Conservation (phyloP, 2,329 filamentous ascomycete genomes). For the Alternaria tenuissima region DNA sequence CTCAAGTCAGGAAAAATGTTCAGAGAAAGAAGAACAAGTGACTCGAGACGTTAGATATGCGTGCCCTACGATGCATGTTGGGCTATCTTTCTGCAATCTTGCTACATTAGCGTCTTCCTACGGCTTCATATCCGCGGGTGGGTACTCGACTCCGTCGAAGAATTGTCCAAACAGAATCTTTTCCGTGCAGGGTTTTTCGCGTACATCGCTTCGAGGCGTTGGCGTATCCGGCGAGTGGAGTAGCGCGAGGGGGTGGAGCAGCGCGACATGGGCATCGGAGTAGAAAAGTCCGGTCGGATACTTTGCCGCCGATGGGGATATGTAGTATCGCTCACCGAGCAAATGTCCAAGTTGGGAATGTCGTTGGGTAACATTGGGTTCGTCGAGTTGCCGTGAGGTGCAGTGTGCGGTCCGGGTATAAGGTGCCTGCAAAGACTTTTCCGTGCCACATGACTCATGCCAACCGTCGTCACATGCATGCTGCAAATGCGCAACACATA, state of each 20-base stretch:
- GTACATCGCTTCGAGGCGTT: conserved; percentile 16
- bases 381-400: background rate
- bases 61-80: conserved; percentile 20
- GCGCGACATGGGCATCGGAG: conserved; percentile 22
- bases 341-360: background rate
- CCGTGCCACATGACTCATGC: conserved; percentile 13
- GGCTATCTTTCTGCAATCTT: conserved; percentile 13
- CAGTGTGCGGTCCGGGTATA: background rate
- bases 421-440: background rate
- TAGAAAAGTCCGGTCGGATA: conserved; percentile 10
- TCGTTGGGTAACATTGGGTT: background rate
- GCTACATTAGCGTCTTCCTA: conserved; percentile 18
- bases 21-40: conserved; percentile 3
- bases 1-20: too few species aligned
- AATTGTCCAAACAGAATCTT: conserved; percentile 26
- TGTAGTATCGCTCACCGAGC: background rate
- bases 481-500: background rate
- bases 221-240: conserved; percentile 36
- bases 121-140: conserved; percentile 24
- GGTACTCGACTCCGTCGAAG: conserved; percentile 13
- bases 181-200: conserved; percentile 40
- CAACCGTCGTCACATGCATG: conserved; percentile 18
- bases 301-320: background rate
- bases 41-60: conserved; percentile 16
- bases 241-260: conserved; percentile 7